Conservation (phyloP, 1,284 basidiomycete species). For the Schizophyllum amplum region DNA sequence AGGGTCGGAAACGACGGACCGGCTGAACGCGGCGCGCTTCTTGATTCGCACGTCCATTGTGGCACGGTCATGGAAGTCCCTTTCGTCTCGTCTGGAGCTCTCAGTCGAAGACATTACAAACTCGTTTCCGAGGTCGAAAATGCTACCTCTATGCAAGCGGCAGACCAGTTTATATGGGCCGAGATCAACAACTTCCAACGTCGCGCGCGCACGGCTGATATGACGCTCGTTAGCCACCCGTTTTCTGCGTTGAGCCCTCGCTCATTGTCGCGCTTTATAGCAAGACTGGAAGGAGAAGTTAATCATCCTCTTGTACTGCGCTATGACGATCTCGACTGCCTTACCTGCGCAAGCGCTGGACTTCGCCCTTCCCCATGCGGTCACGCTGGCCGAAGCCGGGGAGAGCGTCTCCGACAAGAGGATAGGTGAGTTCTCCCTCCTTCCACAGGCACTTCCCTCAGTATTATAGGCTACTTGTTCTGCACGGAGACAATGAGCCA, state of each 20-base stretch:
- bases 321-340: slow-evolving; percentile 37
- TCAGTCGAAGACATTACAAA: slow-evolving; percentile 63
- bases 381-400: slow-evolving; percentile 65
- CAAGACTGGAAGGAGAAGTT: slow-evolving; percentile 53
- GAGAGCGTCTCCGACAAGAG: slow-evolving; percentile 52
- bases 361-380: slow-evolving; percentile 63
- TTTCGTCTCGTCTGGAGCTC: slow-evolving; percentile 66
- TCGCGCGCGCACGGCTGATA: slow-evolving; percentile 32
- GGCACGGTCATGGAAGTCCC: slow-evolving; percentile 52
- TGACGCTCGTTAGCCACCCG: slow-evolving; percentile 40
- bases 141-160: slow-evolving; percentile 41
- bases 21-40: neutral
- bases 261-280: slow-evolving; percentile 25
- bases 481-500: slow-evolving; percentile 62
- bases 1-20: neutral
- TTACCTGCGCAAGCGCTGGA: slow-evolving; percentile 37
- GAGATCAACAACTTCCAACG: slow-evolving; percentile 51
- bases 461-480: slow-evolving; percentile 57
- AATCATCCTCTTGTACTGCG: slow-evolving; percentile 62
- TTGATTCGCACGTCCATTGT: neutral
- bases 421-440: slow-evolving; percentile 41
- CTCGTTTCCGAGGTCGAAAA: slow-evolving; percentile 64
- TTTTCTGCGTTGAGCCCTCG: slow-evolving; percentile 1
- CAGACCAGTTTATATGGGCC: slow-evolving; percentile 46
- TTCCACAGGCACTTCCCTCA: slow-evolving; percentile 6